Base-by-base conservation (phyloP, 257 asterid species). In the Forsythia viridissima region DNA sequence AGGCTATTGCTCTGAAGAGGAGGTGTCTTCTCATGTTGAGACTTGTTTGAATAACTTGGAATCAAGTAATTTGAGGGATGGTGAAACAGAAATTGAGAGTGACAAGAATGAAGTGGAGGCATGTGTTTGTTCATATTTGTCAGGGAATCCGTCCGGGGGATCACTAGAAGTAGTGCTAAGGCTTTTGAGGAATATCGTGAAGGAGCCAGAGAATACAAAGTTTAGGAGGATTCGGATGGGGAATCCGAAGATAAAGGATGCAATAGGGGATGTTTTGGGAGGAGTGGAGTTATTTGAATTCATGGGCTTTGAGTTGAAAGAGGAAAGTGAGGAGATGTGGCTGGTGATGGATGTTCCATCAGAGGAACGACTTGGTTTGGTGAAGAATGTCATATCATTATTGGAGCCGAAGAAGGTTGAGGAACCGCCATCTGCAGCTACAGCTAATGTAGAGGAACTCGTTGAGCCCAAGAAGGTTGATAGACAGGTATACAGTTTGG, bases 161-260 rank as follows among this genome's bases (percentile, higher is more conserved):
- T 87, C 96, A 4, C 75, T 80, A 39, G 97, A 96, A 79, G 95
- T 96, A 75, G 78, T 96, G 72, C 63, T 86, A 20, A 90, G 85
- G 77, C 82, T 96, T 69, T 85, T 96, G 83, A 87, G 80, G 85
- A 96, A 93, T 87, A 81, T 93, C 55, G 84, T 85, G 61, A 90
- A 76, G 69, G 98, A 96, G 59, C 99, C 97, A 0, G 95, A 81
- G 48, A 96, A 93, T 77, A 89, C 86, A 0, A 96, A 93, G 89
- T 96, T 91, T 86, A 90, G 99, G 89, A 96, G 88, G 87, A 84
- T 96, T 44, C 85, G 99, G 70, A 83, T 91, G 86, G 98, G 95
- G 78, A 96, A 96, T 85, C 93, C 91, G 0, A 96, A 96, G 92
- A 93, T 96, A 52, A 91, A 89, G 86, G 99, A 91, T 88, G 97